Evolutionary conservation across 257 asterid genomes (phyloP), one percentile per base, ranked within the genome.

Genomic region (Henckelia pumila): DNA sequence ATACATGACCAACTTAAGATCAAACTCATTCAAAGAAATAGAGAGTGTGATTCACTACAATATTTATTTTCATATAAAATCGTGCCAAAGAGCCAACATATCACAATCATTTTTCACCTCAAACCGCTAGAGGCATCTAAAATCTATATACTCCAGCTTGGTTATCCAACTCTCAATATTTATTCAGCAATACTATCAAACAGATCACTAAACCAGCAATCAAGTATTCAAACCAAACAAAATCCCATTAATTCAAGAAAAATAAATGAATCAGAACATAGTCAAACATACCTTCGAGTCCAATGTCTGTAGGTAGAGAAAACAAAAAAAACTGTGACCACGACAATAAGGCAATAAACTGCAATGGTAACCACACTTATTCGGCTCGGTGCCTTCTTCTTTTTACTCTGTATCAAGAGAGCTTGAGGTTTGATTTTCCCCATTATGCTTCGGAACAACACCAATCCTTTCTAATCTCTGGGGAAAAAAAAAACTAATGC

Each of bases 391-490:
- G 79, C 89, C 68, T 84, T 84, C 76, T 84, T 84, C 83, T 76
- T 84, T 75, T 84, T 84, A 71, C 89, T 84, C 83, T 81, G 89
- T 61, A 71, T 84, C 61, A 84, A 67, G 62, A 84, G 86, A 60
- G 89, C 80, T 75, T 80, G 86, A 66, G 89, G 89, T 57, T 84
- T 84, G 80, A 84, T 84, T 79, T 76, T 78, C 73, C 82, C 89
- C 89, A 84, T 84, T 68, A 75, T 19, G 30, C 28, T 61, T 66
- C 33, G n/a, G 60, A 66, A 33, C 13, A 50, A 55, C 75, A 56
- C 69, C 76, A 73, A 79, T 73, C 74, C 71, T 76, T 61, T 40
- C 52, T 13, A 69, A 70, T 70, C 76, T 67, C 81, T 76, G 49
- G n/a, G n/a, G n/a, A n/a, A 35, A 79, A 65, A 55, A 64, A 32